phyloP scores from a whole-genome alignment of 2,329 filamentous ascomycete genomes.

The Colletotrichum musicola region DNA sequence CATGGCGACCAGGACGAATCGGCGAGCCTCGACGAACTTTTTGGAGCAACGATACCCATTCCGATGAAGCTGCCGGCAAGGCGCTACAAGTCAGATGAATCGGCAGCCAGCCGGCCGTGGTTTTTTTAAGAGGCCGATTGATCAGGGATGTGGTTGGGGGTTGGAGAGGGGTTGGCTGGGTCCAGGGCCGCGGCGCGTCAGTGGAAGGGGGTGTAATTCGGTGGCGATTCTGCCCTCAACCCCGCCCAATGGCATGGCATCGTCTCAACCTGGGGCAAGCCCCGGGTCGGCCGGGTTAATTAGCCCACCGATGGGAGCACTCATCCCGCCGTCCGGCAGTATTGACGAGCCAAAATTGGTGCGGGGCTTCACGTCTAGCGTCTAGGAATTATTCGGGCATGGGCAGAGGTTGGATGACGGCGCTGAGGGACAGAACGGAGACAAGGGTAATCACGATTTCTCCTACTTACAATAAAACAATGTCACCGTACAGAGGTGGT shows the following conservation, averaged over 20 bases:
- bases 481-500: too few species aligned
- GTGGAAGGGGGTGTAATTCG: conserved; percentile 7
- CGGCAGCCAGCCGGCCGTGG: conserved; percentile 52
- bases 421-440: too few species aligned
- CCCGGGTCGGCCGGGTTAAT: conserved; percentile 36
- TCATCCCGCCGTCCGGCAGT: conserved; percentile 4
- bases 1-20: conserved; percentile 26
- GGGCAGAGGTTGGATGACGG: too few species aligned
- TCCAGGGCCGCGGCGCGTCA: neutral
- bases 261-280: conserved; percentile 34
- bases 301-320: conserved; percentile 33
- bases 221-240: conserved; percentile 6
- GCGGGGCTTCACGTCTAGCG: conserved; percentile 6
- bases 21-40: conserved; percentile 18
- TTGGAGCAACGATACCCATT: conserved; percentile 62
- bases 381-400: neutral
- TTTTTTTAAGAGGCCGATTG: conserved; percentile 49
- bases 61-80: conserved; percentile 73
- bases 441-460: too few species aligned
- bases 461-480: too few species aligned
- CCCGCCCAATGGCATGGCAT: conserved; percentile 29
- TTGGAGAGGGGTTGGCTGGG: neutral
- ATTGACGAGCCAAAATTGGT: neutral
- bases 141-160: conserved; percentile 8
- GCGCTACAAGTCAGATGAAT: conserved; percentile 55